Evolutionary conservation across 805 yeast species (phyloP), one percentile per base, ranked within the genome.

Genomic region (Yamadazyma olivae): DNA sequence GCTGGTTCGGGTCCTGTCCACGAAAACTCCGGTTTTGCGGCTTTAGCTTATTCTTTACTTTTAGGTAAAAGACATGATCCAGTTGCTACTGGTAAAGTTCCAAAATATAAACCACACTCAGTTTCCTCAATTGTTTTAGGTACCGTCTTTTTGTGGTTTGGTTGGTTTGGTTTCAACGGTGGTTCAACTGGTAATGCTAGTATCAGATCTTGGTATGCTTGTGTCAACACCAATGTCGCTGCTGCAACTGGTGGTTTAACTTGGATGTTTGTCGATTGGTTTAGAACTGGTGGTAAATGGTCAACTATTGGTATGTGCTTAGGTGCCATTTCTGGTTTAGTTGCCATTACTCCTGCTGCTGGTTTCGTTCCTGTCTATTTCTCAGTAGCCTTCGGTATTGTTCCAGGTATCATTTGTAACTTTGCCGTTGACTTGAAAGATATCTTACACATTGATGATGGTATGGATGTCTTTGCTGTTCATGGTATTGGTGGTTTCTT

Each of bases 1-100:
- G 99, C 99, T 16, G 99, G 99, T 57, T 98, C 98, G 57, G 96
- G 96, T 45, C 96, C 98, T 43, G 98, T 93, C 42, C 99, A 93
- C 68, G 87, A 86, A 68, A 69, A 89, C 50, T 85, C 96, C 24
- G 99, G 99, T 50, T 85, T 81, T 49, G 95, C 95, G 59, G 98
- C 97, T 34, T 71, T 93, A 46, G 91, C 96, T 40, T 91, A 91
- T 59, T 95, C 99, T 19, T 73, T 93, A 37, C 68, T 87, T 44
- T 75, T 91, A 56, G 99, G 99, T 67, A 87, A 83, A 72, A 85
- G 99, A 73, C 79, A 79, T 53, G 96, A 88, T 58, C 86, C 86
- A 30, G 72, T 79, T 38, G 71, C 89, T 20, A 69, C 71, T 28
- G 73, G 74, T 35, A 78, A 79, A 46, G 71, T 87, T 48, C 96